Conservation (phyloP, 352 stramenopile genomes). For the Albugo candida region DNA sequence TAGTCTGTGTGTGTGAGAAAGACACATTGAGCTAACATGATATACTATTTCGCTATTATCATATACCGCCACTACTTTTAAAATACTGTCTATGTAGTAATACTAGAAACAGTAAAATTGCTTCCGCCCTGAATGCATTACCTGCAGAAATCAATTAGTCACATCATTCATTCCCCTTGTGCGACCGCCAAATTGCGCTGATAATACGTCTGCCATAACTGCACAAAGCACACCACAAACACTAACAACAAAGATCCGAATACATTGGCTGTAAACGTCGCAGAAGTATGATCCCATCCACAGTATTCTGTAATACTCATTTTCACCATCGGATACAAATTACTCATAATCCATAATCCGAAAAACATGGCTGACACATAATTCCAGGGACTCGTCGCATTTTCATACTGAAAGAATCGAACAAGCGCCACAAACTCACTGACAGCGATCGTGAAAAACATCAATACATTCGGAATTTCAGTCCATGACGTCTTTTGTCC, state of each 20-base stretch:
- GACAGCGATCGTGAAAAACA: conserved; percentile 71
- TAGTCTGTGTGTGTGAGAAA: too few relatives aligned
- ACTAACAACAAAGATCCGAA: conserved; percentile 69
- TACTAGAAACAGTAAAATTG: too few relatives aligned
- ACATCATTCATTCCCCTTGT: conserved; percentile 12
- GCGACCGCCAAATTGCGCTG: conserved; percentile 41
- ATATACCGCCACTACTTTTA: too few relatives aligned
- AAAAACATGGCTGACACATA: conserved; percentile 81
- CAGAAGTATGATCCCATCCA: conserved; percentile 70
- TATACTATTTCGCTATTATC: too few relatives aligned
- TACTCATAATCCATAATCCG: conserved; percentile 68
- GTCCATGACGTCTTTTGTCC: conserved; percentile 76
- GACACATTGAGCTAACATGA: too few relatives aligned
- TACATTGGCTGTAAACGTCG: conserved; percentile 69
- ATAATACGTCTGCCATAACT: conserved; percentile 78
- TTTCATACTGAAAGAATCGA: conserved; percentile 80
- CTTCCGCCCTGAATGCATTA: too few relatives aligned
- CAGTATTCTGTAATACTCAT: conserved; percentile 83
- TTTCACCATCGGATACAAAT: conserved; percentile 82
- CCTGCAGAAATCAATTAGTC: too few relatives aligned
- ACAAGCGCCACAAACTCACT: conserved; percentile 57
- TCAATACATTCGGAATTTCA: conserved; percentile 76
- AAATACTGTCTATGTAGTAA: too few relatives aligned
- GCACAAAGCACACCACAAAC: conserved; percentile 72
- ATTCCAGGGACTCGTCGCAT: conserved; percentile 74